Conservation (phyloP, 2,329 filamentous ascomycete species). For the Aspergillus sp. region DNA sequence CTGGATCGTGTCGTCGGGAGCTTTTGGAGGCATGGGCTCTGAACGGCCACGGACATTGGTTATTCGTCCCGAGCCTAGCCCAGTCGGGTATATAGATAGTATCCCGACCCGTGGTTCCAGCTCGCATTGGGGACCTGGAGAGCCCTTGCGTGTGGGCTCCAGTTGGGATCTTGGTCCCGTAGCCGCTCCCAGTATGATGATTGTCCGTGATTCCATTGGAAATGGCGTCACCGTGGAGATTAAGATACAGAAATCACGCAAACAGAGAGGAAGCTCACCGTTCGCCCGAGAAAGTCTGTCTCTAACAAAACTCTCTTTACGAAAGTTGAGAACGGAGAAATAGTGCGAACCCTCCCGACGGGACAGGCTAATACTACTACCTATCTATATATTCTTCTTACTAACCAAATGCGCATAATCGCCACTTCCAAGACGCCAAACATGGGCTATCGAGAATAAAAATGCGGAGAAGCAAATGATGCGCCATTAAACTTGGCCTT, state of each 20-base stretch:
- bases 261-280: neutral
- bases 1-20: neutral
- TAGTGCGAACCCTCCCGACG: constrained; percentile 11
- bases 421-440: neutral
- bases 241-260: neutral
- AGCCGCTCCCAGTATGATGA: neutral
- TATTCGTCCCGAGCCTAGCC: constrained; percentile 16
- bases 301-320: constrained; percentile 3
- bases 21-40: constrained; percentile 2
- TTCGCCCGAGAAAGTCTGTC: neutral
- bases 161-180: constrained; percentile 17
- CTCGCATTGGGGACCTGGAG: neutral
- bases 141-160: constrained; percentile 15
- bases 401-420: neutral
- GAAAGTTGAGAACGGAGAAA: constrained; percentile 6
- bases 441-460: neutral
- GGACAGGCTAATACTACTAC: constrained; percentile 1
- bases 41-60: constrained; percentile 14
- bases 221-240: constrained; percentile 4
- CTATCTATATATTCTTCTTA: neutral
- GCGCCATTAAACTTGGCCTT: neutral
- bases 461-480: neutral
- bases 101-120: constrained; percentile 16
- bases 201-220: neutral
- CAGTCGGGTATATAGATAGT: constrained; percentile 15